Percentiles rank a stretch among this genome's conserved stretches.
These are phyloP conservation scores for Arctium lappa DNA, from an alignment of 129 eudicot species.

Conservation along the genomic window DNA sequence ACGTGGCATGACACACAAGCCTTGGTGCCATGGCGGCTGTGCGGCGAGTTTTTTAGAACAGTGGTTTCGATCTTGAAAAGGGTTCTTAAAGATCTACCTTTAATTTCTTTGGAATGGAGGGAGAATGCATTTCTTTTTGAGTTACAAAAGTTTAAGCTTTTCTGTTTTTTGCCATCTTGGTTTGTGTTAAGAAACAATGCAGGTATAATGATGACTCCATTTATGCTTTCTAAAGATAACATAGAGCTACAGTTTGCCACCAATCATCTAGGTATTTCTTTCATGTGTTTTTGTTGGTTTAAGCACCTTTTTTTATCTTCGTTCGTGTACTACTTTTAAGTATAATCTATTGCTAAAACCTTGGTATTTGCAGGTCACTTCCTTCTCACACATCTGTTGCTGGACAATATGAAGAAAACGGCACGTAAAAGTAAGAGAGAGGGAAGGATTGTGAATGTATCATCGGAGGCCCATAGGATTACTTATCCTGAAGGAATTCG, in stretches of 20 bases:
- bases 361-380: constrained; percentile 60
- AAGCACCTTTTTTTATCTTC: background rate
- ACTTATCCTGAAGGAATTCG: constrained; percentile 66
- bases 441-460: constrained; percentile 76
- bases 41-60: no score
- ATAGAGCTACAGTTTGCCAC: constrained; percentile 92
- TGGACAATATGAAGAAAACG: constrained; percentile 76
- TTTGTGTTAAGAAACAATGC: constrained; percentile 73
- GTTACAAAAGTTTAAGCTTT: background rate
- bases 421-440: constrained; percentile 50
- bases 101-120: background rate
- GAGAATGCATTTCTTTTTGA: background rate
- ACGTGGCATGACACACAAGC: no score
- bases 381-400: constrained; percentile 60
- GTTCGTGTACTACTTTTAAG: background rate
- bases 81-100: background rate
- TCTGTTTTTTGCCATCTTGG: background rate
- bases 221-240: constrained; percentile 74
- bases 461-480: constrained; percentile 66
- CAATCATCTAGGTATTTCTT: constrained; percentile 72
- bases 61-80: background rate
- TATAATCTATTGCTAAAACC: background rate
- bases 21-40: no score
- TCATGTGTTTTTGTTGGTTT: background rate
- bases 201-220: constrained; percentile 86